phyloP scores from a whole-genome alignment of 1,284 basidiomycete species.

The Wolfiporia cocos region DNA sequence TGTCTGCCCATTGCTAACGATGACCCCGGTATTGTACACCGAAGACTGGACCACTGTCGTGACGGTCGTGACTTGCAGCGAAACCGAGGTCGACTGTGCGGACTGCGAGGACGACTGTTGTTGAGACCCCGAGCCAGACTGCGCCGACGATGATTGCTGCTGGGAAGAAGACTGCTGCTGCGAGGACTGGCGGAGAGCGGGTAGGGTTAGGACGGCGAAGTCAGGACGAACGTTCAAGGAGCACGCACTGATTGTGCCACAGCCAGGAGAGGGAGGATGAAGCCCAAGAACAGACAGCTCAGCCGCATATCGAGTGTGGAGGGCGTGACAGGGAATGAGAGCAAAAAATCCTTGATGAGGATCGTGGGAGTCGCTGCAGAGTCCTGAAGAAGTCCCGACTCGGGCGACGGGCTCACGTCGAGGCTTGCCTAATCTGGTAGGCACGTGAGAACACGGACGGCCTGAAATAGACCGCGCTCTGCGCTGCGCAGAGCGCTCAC shows the following conservation, averaged over 20 bases:
- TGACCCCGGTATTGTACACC: slow-evolving; percentile 24
- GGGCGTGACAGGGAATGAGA: slow-evolving; percentile 7
- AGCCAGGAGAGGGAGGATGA: slow-evolving; percentile 27
- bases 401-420: background rate
- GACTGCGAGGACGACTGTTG: slow-evolving; percentile 19
- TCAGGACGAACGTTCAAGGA: background rate
- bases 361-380: slow-evolving; percentile 9
- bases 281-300: slow-evolving; percentile 19
- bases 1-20: slow-evolving; percentile 23
- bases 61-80: slow-evolving; percentile 3
- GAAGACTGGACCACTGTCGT: slow-evolving; percentile 9
- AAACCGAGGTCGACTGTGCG: slow-evolving; percentile 14
- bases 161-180: slow-evolving; percentile 8
- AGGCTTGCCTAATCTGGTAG: too few species aligned
- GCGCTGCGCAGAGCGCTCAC: too few species aligned
- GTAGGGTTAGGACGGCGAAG: background rate
- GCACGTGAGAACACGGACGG: too few species aligned
- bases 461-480: too few species aligned
- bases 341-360: background rate
- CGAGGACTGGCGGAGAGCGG: background rate
- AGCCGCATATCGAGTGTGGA: slow-evolving; percentile 19
- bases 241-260: slow-evolving; percentile 29
- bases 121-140: slow-evolving; percentile 12
- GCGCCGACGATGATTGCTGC: slow-evolving; percentile 3
- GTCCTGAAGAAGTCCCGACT: background rate